Evolutionary conservation across 2,329 filamentous ascomycete species (phyloP).

Genomic region (Neonectria magnoliae): DNA sequence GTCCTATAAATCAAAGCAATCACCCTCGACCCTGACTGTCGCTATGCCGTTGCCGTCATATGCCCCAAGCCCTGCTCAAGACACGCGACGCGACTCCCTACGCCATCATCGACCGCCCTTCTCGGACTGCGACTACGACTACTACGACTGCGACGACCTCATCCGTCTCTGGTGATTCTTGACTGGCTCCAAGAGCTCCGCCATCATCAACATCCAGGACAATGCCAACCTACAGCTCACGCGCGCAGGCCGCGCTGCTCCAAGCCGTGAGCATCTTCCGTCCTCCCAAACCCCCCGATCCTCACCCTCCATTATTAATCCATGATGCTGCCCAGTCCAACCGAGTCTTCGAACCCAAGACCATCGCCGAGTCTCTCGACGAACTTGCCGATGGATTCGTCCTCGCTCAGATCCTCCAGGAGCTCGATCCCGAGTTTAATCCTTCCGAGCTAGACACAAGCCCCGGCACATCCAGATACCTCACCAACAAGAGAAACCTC

Average conservation of each 20-base stretch:
- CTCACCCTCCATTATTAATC: slow-evolving; percentile 28
- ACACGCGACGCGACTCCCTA: slow-evolving; percentile 43
- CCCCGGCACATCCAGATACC: slow-evolving; percentile 54
- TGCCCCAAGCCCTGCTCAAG: slow-evolving; percentile 27
- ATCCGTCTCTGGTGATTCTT: neutral
- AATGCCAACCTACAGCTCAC: slow-evolving; percentile 53
- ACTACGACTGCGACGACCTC: slow-evolving; percentile 18
- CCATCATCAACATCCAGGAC: slow-evolving; percentile 14
- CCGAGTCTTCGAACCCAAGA: slow-evolving; percentile 56
- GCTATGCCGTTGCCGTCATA: slow-evolving; percentile 36
- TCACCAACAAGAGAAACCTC: slow-evolving; percentile 62
- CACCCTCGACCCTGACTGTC: slow-evolving; percentile 13
- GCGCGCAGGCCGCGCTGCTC: slow-evolving; percentile 64
- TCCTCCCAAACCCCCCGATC: slow-evolving; percentile 15
- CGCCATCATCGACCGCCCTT: slow-evolving; percentile 28
- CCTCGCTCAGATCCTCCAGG: slow-evolving; percentile 65
- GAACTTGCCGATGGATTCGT: slow-evolving; percentile 64
- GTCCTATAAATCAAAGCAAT: slow-evolving; percentile 22
- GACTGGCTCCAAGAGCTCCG: slow-evolving; percentile 12
- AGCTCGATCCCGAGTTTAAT: slow-evolving; percentile 67
- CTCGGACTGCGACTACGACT: slow-evolving; percentile 20
- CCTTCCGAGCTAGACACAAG: slow-evolving; percentile 62
- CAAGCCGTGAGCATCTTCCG: slow-evolving; percentile 58
- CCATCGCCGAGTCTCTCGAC: slow-evolving; percentile 59
- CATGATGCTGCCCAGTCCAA: slow-evolving; percentile 42